phyloP scores from a whole-genome alignment of 179 eudicot genomes.

The Vitellaria paradoxa region DNA sequence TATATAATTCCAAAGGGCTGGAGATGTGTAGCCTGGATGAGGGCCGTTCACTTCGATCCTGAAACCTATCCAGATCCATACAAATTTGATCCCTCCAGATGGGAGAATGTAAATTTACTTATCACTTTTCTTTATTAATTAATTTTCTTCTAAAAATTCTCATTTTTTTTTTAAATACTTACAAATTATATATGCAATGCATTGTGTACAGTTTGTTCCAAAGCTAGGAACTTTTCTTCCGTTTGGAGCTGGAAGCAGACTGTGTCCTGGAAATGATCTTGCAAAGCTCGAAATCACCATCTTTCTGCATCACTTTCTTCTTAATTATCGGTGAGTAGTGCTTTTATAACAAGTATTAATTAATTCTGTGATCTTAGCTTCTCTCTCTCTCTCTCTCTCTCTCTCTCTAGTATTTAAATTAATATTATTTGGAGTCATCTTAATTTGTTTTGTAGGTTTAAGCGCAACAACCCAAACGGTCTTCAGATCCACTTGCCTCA shows the following conservation, averaged over 20 bases:
- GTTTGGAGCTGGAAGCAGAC: conserved; percentile 58
- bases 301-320: conserved; percentile 54
- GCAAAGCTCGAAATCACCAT: too few species aligned
- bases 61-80: conserved; percentile 31
- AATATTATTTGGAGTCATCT: background rate
- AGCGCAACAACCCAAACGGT: conserved; percentile 11
- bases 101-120: conserved; percentile 47
- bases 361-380: background rate
- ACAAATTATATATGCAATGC: too few species aligned
- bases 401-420: background rate
- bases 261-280: too few species aligned
- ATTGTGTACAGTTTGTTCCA: conserved; percentile 24
- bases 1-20: conserved; percentile 54
- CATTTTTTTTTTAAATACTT: background rate
- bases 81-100: conserved; percentile 51
- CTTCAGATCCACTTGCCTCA: conserved; percentile 6
- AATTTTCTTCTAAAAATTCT: background rate
- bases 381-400: background rate
- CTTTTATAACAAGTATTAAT: background rate
- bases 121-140: too few species aligned
- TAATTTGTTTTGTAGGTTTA: conserved; percentile 4
- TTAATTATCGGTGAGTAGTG: conserved; percentile 45
- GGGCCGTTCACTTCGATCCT: conserved; percentile 45
- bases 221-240: conserved; percentile 44
- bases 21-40: conserved; percentile 51